Percentiles rank a stretch among this genome's conserved stretches.
phyloP scores from a whole-genome alignment of 2,329 filamentous ascomycete species.

The Tolypocladium capitatum region DNA sequence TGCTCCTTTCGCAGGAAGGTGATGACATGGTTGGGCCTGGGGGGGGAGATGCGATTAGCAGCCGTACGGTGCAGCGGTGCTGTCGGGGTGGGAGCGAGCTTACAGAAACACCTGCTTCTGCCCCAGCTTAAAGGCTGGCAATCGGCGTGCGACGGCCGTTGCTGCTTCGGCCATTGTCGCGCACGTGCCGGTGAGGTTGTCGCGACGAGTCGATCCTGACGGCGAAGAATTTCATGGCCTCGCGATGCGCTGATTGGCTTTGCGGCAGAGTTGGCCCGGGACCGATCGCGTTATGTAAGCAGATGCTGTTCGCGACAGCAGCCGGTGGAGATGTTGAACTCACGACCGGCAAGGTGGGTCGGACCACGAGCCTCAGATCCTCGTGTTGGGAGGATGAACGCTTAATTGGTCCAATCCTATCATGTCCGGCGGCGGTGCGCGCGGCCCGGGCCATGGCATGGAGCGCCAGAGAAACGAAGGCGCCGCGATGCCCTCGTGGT shows the following conservation, averaged over 20 bases:
- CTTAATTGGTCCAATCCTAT: too few species aligned
- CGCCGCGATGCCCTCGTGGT: too few species aligned
- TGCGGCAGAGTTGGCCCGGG: background rate
- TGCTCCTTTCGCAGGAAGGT: slow-evolving; percentile 60
- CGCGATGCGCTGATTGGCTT: background rate
- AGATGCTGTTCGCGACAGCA: too few species aligned
- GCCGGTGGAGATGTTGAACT: too few species aligned
- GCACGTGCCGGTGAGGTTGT: slow-evolving; percentile 9
- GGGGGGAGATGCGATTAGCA: background rate
- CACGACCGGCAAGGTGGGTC: too few species aligned
- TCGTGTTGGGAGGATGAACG: too few species aligned
- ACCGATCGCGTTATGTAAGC: slow-evolving; percentile 5
- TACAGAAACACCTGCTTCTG: slow-evolving; percentile 44
- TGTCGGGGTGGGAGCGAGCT: slow-evolving; percentile 8
- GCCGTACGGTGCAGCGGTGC: background rate
- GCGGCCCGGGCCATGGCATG: too few species aligned
- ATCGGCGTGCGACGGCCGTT: slow-evolving; percentile 22
- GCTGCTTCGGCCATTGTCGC: slow-evolving; percentile 26
- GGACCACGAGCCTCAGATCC: too few species aligned
- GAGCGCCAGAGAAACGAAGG: too few species aligned
- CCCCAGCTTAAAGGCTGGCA: slow-evolving; percentile 34
- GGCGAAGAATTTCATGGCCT: slow-evolving; percentile 3
- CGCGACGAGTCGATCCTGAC: slow-evolving; percentile 3
- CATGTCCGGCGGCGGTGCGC: too few species aligned
- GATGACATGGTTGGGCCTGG: slow-evolving; percentile 69